Percentiles rank a stretch among this genome's conserved stretches.
phyloP scores from a whole-genome alignment of 2,329 filamentous ascomycete genomes.

The Fusarium sterilihyphosum region DNA sequence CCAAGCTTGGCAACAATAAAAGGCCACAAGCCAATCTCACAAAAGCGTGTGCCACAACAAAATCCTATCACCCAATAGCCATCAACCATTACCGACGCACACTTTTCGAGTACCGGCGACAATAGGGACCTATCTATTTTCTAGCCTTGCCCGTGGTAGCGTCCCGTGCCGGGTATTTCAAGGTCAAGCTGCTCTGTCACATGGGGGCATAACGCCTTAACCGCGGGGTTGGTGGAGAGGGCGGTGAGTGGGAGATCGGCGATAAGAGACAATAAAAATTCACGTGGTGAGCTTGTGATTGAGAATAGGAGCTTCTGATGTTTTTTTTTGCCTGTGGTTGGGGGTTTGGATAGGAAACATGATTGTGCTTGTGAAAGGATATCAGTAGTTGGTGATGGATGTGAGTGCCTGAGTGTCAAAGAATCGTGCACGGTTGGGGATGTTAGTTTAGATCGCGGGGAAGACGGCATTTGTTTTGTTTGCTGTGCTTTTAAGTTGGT shows the following conservation, averaged over 20 bases:
- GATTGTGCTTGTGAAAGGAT: conserved; percentile 3
- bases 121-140: conserved; percentile 20
- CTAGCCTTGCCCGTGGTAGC: conserved; percentile 29
- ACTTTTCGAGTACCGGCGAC: conserved; percentile 15
- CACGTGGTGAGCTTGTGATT: conserved; percentile 6
- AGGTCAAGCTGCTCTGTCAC: conserved; percentile 22
- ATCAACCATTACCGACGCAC: conserved; percentile 2
- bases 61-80: conserved; percentile 15
- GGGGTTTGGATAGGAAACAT: conserved; percentile 2
- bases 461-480: not conserved
- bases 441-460: not conserved
- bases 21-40: conserved; percentile 1
- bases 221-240: conserved; percentile 13
- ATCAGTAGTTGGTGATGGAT: not conserved
- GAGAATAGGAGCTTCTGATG: not conserved
- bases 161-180: conserved; percentile 27
- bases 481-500: conserved; percentile 3
- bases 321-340: not conserved
- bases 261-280: conserved; percentile 10
- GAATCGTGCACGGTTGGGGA: conserved; percentile 11
- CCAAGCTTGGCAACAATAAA: conserved; percentile 6
- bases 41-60: conserved; percentile 20
- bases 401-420: not conserved
- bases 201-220: conserved; percentile 28
- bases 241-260: conserved; percentile 28